These are phyloP conservation scores for Dioszegia aurantiaca DNA, from an alignment of 768 basidiomycete genomes.

Conservation along the genomic window DNA sequence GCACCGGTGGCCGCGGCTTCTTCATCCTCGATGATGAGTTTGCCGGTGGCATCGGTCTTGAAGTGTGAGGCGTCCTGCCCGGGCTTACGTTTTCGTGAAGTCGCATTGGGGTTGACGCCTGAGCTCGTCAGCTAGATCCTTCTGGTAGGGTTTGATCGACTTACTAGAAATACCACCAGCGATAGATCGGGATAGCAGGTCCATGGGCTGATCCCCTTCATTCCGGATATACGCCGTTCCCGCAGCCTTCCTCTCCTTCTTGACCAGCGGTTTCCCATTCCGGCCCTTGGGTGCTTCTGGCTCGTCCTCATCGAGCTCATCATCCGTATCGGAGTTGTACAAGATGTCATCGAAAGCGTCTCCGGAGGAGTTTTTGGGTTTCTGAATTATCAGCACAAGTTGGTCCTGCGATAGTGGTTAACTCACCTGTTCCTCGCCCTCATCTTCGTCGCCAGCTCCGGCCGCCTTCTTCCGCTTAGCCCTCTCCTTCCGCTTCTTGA, in stretches of 20 bases:
- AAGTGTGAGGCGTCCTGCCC: conserved; percentile 82
- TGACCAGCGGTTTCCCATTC: conserved; percentile 23
- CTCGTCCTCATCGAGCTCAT: conserved; percentile 59
- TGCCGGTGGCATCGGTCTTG: conserved; percentile 68
- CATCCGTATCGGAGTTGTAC: conserved; percentile 92
- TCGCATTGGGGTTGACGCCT: conserved; percentile 40
- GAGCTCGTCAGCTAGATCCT: not conserved
- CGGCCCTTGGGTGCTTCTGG: conserved; percentile 28
- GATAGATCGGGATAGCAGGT: conserved; percentile 71
- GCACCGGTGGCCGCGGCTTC: conserved; percentile 2
- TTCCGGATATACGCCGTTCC: conserved; percentile 68
- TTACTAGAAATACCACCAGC: conserved; percentile 53
- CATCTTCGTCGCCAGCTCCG: conserved; percentile 59
- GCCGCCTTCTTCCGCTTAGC: conserved; percentile 80
- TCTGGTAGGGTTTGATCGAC: too few relatives aligned
- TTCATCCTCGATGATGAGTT: conserved; percentile 54
- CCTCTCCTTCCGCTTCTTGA: conserved; percentile 90
- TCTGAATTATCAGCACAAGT: conserved; percentile 47
- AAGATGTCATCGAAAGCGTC: conserved; percentile 96
- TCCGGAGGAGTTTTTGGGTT: conserved; percentile 61
- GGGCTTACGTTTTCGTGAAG: conserved; percentile 61
- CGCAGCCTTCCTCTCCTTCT: conserved; percentile 46
- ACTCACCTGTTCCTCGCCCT: conserved; percentile 52
- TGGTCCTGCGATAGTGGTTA: conserved; percentile 2
- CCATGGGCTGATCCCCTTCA: conserved; percentile 93